A percentile compares a stretch with the other conserved stretches of the same genome.
These are phyloP conservation scores for Pestalotiopsis sp. DNA, from an alignment of 2,329 filamentous ascomycete genomes.

Conservation along the genomic window DNA sequence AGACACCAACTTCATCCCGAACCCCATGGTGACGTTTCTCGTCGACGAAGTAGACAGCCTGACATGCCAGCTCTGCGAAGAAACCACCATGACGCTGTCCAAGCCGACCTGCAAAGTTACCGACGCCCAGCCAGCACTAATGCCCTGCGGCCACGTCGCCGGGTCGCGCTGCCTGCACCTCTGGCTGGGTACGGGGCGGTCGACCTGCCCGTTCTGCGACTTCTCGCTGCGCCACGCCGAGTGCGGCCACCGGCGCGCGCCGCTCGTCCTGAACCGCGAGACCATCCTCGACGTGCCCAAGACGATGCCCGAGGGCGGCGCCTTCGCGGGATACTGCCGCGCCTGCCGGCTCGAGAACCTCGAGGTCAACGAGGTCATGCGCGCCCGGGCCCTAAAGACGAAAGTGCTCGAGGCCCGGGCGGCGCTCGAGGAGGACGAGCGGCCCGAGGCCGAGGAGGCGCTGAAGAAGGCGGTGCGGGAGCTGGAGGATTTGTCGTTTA, in stretches of 20 bases:
- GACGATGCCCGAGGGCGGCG: slow-evolving; percentile 3
- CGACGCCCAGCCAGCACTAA: neutral
- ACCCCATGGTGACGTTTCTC: slow-evolving; percentile 29
- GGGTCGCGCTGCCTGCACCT: neutral
- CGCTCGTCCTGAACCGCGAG: neutral
- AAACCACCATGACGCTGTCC: neutral
- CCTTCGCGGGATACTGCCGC: neutral
- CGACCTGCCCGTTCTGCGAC: neutral
- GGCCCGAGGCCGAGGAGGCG: neutral
- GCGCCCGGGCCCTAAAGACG: neutral
- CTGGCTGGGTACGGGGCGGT: neutral
- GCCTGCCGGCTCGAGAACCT: neutral
- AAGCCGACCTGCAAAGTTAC: neutral
- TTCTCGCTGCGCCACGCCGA: slow-evolving; percentile 7
- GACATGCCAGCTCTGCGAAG: slow-evolving; percentile 27
- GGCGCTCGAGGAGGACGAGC: neutral
- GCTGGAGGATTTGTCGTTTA: neutral
- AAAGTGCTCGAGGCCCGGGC: neutral
- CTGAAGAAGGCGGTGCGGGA: neutral
- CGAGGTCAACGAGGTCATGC: neutral
- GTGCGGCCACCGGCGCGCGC: neutral
- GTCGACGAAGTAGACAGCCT: slow-evolving; percentile 26
- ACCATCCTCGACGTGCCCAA: neutral
- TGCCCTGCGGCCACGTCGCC: slow-evolving; percentile 7
- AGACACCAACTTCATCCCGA: slow-evolving; percentile 23